Evolutionary conservation across 805 yeast species (phyloP).

Genomic region (Candida sphagnicola): DNA sequence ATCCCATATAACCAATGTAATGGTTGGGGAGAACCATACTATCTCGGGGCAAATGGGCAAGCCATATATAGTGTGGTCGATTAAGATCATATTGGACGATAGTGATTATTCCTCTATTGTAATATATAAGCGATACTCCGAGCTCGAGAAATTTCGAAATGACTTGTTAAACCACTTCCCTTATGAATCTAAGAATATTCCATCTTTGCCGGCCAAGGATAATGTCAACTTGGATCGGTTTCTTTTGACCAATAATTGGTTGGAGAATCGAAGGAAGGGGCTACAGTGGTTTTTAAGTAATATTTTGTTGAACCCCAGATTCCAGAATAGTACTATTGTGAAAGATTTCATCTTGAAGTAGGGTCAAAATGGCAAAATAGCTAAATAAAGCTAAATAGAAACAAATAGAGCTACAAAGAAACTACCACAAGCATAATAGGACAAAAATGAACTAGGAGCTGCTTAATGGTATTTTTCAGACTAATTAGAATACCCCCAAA

Average conservation of each 20-base stretch:
- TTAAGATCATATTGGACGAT: slow-evolving; percentile 34
- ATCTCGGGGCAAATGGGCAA: slow-evolving; percentile 36
- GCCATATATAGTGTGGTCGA: slow-evolving; percentile 37
- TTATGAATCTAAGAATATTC: slow-evolving; percentile 30
- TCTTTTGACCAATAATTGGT: slow-evolving; percentile 42
- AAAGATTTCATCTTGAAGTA: slow-evolving; percentile 32
- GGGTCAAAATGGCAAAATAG: background rate
- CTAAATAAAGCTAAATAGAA: background rate
- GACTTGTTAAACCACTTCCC: slow-evolving; percentile 43
- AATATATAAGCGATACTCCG: slow-evolving; percentile 61
- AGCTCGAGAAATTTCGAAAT: slow-evolving; percentile 48
- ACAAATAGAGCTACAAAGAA: too few relatives aligned
- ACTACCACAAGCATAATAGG: too few relatives aligned
- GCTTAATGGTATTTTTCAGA: too few relatives aligned
- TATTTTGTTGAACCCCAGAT: slow-evolving; percentile 48
- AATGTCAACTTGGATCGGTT: slow-evolving; percentile 34
- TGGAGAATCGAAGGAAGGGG: slow-evolving; percentile 52
- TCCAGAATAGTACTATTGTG: slow-evolving; percentile 34
- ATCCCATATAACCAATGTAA: slow-evolving; percentile 37
- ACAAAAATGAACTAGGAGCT: too few relatives aligned
- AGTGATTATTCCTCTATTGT: slow-evolving; percentile 38
- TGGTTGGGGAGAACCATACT: slow-evolving; percentile 38
- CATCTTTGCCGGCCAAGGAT: slow-evolving; percentile 51
- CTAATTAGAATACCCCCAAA: too few relatives aligned
- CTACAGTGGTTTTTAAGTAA: slow-evolving; percentile 58